Percentiles rank a stretch among this genome's conserved stretches.
phyloP scores from a whole-genome alignment of 192 early-diverging fungal genomes.

The Glomus cerebriforme region DNA sequence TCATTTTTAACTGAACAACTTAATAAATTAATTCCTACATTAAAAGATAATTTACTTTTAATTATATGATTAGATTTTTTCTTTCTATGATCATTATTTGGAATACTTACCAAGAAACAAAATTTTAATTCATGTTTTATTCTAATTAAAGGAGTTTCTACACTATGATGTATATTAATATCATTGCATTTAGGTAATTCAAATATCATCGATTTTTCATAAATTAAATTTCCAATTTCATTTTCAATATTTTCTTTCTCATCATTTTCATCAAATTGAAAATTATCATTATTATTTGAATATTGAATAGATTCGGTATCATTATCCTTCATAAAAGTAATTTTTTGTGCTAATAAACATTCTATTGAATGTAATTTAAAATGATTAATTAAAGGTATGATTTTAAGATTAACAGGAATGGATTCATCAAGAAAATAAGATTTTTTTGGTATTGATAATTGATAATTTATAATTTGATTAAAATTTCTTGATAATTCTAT shows the following conservation, averaged over 20 bases:
- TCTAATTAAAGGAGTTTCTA: neutral
- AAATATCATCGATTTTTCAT: neutral
- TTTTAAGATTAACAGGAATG: constrained; percentile 48
- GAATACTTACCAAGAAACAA: neutral
- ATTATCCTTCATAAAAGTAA: neutral
- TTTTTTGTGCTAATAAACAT: neutral
- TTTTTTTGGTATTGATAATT: constrained; percentile 57
- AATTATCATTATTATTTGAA: neutral
- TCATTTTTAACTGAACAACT: neutral
- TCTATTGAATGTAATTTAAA: neutral
- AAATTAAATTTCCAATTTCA: constrained; percentile 10
- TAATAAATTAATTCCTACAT: neutral
- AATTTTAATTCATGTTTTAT: constrained; percentile 12
- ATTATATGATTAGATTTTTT: neutral
- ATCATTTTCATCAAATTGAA: neutral
- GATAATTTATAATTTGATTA: constrained; percentile 39
- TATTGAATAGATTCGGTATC: neutral
- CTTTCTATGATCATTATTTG: neutral
- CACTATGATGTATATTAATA: neutral
- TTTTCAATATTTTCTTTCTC: neutral
- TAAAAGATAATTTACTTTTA: neutral
- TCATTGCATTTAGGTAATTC: constrained; percentile 13
- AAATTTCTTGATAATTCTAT: constrained; percentile 36
- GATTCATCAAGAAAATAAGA: constrained; percentile 49
- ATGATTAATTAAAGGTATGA: constrained; percentile 50